phyloP scores from a whole-genome alignment of 2,329 filamentous ascomycete genomes.

The Thelonectria rubi region DNA sequence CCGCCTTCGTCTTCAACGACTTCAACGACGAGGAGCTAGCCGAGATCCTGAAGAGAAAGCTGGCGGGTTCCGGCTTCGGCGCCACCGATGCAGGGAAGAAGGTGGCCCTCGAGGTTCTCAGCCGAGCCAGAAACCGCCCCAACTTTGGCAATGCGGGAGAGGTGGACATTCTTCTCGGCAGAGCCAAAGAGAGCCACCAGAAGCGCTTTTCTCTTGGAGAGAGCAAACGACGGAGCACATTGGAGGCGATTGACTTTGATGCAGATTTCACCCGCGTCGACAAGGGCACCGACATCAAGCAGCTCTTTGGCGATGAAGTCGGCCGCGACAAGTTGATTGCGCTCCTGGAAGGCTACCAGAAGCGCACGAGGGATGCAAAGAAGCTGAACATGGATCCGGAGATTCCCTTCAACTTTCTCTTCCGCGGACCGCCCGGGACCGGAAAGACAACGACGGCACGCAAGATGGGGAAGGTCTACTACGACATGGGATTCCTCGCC shows the following conservation, averaged over 20 bases:
- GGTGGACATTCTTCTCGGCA: conserved; percentile 61
- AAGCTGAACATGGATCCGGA: conserved; percentile 46
- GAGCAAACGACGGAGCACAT: conserved; percentile 62
- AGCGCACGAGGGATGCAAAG: conserved; percentile 48
- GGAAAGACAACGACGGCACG: conserved; percentile 77
- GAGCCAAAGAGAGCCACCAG: conserved; percentile 37
- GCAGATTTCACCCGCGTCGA: conserved; percentile 65
- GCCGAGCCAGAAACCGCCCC: conserved; percentile 67
- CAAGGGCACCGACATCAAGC: conserved; percentile 53
- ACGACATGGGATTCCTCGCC: conserved; percentile 75
- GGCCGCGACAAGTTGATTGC: conserved; percentile 65
- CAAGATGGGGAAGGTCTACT: conserved; percentile 80
- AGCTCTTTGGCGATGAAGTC: conserved; percentile 66
- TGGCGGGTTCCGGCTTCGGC: conserved; percentile 63
- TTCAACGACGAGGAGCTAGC: conserved; percentile 67
- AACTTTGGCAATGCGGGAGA: conserved; percentile 82
- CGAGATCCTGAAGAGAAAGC: conserved; percentile 69
- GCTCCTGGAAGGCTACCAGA: conserved; percentile 64
- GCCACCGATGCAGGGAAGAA: conserved; percentile 61
- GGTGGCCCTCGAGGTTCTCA: conserved; percentile 67
- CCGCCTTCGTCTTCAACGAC: conserved; percentile 75
- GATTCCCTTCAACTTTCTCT: conserved; percentile 75
- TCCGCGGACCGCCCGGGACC: conserved; percentile 72
- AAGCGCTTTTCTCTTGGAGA: conserved; percentile 32
- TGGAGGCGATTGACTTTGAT: conserved; percentile 80